A percentile compares a stretch with the other conserved stretches of the same genome.
Evolutionary conservation across 2,329 filamentous ascomycete species (phyloP).

Genomic region (Cytospora piceicola): DNA sequence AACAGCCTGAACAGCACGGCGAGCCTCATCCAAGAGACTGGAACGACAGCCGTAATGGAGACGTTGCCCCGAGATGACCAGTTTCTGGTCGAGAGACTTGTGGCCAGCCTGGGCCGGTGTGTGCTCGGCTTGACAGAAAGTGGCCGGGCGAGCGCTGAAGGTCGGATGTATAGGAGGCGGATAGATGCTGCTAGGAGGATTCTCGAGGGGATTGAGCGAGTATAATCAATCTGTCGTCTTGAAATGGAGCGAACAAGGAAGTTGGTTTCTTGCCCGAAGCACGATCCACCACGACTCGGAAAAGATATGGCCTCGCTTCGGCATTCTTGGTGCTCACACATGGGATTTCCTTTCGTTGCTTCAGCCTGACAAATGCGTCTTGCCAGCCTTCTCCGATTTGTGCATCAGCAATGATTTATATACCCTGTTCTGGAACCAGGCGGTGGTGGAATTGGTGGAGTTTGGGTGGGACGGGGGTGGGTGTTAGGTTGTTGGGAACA

Average conservation of each 20-base stretch:
- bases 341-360: background rate
- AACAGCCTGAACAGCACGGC: slow-evolving; percentile 26
- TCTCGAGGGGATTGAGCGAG: slow-evolving; percentile 66
- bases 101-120: slow-evolving; percentile 63
- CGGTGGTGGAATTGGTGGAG: background rate
- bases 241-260: background rate
- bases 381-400: background rate
- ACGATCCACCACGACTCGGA: background rate
- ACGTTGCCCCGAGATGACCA: slow-evolving; percentile 60
- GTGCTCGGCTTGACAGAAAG: slow-evolving; percentile 62
- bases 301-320: background rate
- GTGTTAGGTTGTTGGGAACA: background rate
- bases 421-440: background rate
- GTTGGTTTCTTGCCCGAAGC: background rate
- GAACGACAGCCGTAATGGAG: slow-evolving; percentile 46
- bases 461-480: background rate
- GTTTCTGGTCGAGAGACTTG: slow-evolving; percentile 61
- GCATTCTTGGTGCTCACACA: too few relatives aligned
- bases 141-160: slow-evolving; percentile 59
- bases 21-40: slow-evolving; percentile 31
- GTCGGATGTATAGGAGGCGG: slow-evolving; percentile 67
- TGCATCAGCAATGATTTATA: slow-evolving; percentile 2
- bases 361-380: background rate
- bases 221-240: background rate
- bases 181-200: slow-evolving; percentile 75